Evolutionary conservation across 2,329 filamentous ascomycete genomes (phyloP), one percentile per base, ranked within the genome.

Genomic region (Ophiostoma ips): DNA sequence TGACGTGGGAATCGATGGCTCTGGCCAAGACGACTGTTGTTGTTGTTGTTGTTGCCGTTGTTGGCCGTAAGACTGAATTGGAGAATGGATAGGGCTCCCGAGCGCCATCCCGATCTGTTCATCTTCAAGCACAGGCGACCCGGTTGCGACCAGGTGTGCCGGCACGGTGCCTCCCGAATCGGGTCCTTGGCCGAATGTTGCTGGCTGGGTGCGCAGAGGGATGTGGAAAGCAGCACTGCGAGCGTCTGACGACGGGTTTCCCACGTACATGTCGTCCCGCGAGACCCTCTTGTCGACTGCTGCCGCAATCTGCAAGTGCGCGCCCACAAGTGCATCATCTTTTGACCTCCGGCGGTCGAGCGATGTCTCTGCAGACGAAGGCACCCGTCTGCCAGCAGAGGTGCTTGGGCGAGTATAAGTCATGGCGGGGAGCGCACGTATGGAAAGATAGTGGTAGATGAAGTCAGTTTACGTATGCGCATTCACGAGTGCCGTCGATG

Each of bases 31-130:
- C 50, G 57, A 30, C 46, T 53, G 51, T 18, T 50, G 48, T 15
- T 12, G 36, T 15, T 18, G 46, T 6, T 21, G 46, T 30, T 30
- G 19, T 15, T 30, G 24, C 38, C 38, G 58, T 35, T 44, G 55
- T 48, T 50, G 54, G 15, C 41, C 41, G 41, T n/a, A 16, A 24
- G 10, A 24, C 21, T 36, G 30, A 15, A 35, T 21, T 19, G 66
- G 65, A 15, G 65, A 63, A 36, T 68, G 67, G n/a, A 71, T 67
- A 21, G 84, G 84, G 58, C 83, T 87, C 31, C 83, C 84, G 50
- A 87, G 66, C 1, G 84, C 84, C 72, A 88, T 81, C 10, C 84
- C 84, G 54, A 88, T 87, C 57, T 68, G 71, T 53, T 68, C 65
- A 41, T 69, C 68, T 8, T 67, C 64, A 2, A 69, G 68, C 30